Evolutionary conservation across 1,284 basidiomycete species (phyloP).

Genomic region (Bothia castanella): DNA sequence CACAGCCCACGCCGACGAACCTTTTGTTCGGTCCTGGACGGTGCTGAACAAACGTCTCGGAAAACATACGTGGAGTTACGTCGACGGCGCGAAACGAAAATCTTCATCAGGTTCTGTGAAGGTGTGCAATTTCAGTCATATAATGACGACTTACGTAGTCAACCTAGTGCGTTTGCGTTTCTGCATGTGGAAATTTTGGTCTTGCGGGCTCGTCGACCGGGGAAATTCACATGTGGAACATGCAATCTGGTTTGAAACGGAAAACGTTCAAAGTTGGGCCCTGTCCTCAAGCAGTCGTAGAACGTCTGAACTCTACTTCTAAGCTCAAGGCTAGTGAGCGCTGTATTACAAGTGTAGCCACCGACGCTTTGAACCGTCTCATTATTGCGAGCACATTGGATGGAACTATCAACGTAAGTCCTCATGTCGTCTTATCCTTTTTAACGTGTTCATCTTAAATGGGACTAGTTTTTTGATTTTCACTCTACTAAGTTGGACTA

Average conservation of each 20-base stretch:
- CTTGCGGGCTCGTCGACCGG: constrained; percentile 80
- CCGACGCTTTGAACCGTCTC: constrained; percentile 80
- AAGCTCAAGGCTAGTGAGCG: constrained; percentile 52
- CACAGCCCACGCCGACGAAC: constrained; percentile 82
- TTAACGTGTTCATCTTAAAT: constrained; percentile 5
- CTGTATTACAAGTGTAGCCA: constrained; percentile 78
- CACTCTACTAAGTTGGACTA: constrained; percentile 73
- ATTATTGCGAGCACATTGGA: constrained; percentile 85
- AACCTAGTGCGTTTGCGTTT: constrained; percentile 77
- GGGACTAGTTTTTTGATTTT: constrained; percentile 89
- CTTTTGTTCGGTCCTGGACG: constrained; percentile 81
- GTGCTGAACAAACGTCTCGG: constrained; percentile 82
- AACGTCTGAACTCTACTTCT: constrained; percentile 38
- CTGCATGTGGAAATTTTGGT: constrained; percentile 96
- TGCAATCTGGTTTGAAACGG: constrained; percentile 90
- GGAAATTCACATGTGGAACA: constrained; percentile 85
- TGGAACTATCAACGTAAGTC: constrained; percentile 80
- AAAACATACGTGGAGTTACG: constrained; percentile 60
- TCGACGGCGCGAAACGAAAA: constrained; percentile 47
- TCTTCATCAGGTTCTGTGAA: constrained; percentile 56
- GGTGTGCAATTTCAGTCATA: constrained; percentile 38
- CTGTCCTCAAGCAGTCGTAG: constrained; percentile 52
- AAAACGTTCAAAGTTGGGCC: constrained; percentile 70
- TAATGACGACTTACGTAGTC: not conserved
- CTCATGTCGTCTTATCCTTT: not conserved